A percentile compares a stretch with the other conserved stretches of the same genome.
phyloP scores from a whole-genome alignment of 495 filamentous ascomycete species.

The Chaetomium cochliodes region DNA sequence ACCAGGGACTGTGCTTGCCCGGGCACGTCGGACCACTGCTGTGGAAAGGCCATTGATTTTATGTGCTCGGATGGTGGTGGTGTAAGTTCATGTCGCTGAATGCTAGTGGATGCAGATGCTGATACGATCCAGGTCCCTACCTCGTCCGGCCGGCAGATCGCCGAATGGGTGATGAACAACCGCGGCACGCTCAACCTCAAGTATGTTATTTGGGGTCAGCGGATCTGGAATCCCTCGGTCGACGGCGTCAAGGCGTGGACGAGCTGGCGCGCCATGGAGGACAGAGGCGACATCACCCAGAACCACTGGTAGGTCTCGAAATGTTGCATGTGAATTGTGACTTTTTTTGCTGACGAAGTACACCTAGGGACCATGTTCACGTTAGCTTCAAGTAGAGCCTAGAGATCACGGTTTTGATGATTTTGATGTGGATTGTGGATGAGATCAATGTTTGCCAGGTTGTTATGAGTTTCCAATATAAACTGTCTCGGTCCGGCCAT shows the following conservation, averaged over 20 bases:
- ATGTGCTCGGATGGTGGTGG: conserved; percentile 45
- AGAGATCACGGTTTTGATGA: background rate
- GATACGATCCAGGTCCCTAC: conserved; percentile 20
- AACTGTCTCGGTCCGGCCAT: too few relatives aligned
- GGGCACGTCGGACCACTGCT: conserved; percentile 42
- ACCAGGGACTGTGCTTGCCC: conserved; percentile 36
- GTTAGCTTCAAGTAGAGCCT: conserved; percentile 20
- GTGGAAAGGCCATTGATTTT: conserved; percentile 44
- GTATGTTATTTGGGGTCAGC: conserved; percentile 52
- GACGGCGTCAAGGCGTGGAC: conserved; percentile 41
- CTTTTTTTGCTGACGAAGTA: background rate
- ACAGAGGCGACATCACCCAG: conserved; percentile 37
- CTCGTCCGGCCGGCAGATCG: conserved; percentile 39
- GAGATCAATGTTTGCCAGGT: too few relatives aligned
- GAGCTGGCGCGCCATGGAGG: conserved; percentile 44
- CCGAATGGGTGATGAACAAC: conserved; percentile 51
- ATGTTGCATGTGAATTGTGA: background rate
- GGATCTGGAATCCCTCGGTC: conserved; percentile 42
- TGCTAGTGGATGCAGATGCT: background rate
- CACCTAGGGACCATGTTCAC: conserved; percentile 17
- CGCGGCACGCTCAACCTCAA: conserved; percentile 40
- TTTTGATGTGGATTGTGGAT: background rate
- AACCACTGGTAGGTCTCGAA: conserved; percentile 41
- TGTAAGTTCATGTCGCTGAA: conserved; percentile 28
- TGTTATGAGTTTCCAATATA: too few relatives aligned